These are phyloP conservation scores for Martensiomyces pterosporus DNA, from an alignment of 192 early-diverging fungal species.

Conservation along the genomic window DNA sequence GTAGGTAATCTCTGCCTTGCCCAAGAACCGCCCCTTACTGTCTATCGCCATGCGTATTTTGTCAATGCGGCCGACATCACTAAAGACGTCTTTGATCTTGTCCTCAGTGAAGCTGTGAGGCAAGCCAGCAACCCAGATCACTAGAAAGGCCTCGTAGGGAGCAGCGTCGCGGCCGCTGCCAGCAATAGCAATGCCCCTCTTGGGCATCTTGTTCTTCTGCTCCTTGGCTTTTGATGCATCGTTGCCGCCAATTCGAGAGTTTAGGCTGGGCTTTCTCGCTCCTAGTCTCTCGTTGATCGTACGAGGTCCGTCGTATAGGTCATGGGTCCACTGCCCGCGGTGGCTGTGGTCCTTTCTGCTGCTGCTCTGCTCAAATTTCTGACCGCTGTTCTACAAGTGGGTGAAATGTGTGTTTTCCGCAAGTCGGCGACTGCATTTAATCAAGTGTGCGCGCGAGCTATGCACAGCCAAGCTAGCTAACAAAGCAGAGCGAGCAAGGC, in stretches of 20 bases:
- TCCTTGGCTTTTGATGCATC: neutral
- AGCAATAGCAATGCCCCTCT: conserved; percentile 26
- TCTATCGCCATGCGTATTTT: conserved; percentile 40
- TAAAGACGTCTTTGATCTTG: conserved; percentile 31
- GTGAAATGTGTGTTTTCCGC: too few relatives aligned
- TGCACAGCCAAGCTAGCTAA: too few relatives aligned
- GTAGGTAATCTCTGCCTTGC: conserved; percentile 39
- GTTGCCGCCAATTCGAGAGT: neutral
- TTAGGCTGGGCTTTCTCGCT: neutral
- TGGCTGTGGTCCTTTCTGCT: neutral
- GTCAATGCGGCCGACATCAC: conserved; percentile 35
- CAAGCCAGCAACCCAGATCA: conserved; percentile 26
- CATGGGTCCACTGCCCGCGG: conserved; percentile 22
- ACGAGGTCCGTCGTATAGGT: conserved; percentile 17
- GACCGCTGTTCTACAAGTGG: neutral
- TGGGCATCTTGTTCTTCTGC: neutral
- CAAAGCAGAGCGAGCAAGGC: too few relatives aligned
- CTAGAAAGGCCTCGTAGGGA: conserved; percentile 29
- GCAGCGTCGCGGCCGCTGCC: conserved; percentile 23
- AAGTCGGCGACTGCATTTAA: neutral
- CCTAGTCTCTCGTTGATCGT: conserved; percentile 38
- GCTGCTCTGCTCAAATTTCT: too few relatives aligned
- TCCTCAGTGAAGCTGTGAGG: conserved; percentile 30
- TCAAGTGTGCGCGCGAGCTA: too few relatives aligned
- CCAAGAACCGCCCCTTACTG: conserved; percentile 20